Percentiles rank a stretch among this genome's conserved stretches.
Conservation (phyloP, 2,329 filamentous ascomycete species). For the Aspergillus pseudoviridinutans region DNA sequence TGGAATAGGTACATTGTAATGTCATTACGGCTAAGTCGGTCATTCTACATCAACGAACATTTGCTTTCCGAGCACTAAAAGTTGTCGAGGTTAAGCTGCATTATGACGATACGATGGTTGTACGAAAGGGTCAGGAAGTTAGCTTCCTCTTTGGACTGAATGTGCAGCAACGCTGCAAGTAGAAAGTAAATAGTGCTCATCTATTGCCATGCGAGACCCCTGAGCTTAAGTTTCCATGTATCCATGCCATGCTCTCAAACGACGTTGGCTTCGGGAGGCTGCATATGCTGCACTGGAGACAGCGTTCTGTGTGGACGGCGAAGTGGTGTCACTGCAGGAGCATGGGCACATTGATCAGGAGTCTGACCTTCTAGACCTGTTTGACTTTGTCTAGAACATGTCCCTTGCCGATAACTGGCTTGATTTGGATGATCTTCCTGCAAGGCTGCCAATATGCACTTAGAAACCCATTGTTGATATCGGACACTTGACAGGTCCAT, state of each 20-base stretch:
- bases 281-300: neutral
- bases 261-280: neutral
- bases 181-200: neutral
- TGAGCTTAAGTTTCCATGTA: neutral
- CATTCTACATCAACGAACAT: neutral
- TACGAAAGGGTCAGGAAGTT: neutral
- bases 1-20: neutral
- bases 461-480: neutral
- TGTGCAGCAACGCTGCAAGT: neutral
- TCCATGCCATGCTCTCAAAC: neutral
- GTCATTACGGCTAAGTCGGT: neutral
- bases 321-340: neutral
- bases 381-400: neutral
- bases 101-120: neutral
- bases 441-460: neutral
- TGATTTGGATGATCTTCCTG: neutral
- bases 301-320: neutral
- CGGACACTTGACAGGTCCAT: neutral
- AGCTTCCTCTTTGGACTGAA: neutral
- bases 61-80: neutral
- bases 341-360: neutral
- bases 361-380: neutral
- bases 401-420: neutral
- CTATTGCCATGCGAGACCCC: neutral
- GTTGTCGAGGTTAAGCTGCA: neutral